These are phyloP conservation scores for Exidia glandulosa DNA, from an alignment of 768 basidiomycete species.

Conservation along the genomic window DNA sequence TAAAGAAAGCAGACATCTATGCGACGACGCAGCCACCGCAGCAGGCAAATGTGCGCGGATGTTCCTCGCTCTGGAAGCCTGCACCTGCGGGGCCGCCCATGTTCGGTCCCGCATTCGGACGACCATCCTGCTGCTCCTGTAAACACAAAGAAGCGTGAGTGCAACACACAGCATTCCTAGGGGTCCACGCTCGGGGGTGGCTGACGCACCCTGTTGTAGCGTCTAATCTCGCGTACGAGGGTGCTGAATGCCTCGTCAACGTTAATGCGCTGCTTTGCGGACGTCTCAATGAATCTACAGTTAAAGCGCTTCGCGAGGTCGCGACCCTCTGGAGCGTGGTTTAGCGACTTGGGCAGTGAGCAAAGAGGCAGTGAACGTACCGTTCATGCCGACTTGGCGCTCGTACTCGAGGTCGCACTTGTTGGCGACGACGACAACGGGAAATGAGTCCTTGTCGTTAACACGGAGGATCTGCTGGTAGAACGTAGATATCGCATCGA, in stretches of 20 bases:
- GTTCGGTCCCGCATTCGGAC: slow-evolving; percentile 35
- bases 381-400: slow-evolving; percentile 90
- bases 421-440: slow-evolving; percentile 92
- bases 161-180: not conserved
- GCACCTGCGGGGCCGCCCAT: slow-evolving; percentile 30
- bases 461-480: slow-evolving; percentile 93
- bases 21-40: slow-evolving; percentile 59
- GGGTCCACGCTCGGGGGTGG: not conserved
- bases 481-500: slow-evolving; percentile 94
- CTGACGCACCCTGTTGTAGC: slow-evolving; percentile 73
- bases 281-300: slow-evolving; percentile 92
- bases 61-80: slow-evolving; percentile 40
- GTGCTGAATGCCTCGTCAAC: slow-evolving; percentile 93
- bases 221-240: slow-evolving; percentile 87
- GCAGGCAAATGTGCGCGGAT: slow-evolving; percentile 34
- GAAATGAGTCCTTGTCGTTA: slow-evolving; percentile 92
- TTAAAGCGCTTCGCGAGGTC: slow-evolving; percentile 92
- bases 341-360: slow-evolving; percentile 10
- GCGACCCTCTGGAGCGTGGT: slow-evolving; percentile 65
- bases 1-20: no score
- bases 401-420: slow-evolving; percentile 95
- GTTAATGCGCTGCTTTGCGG: slow-evolving; percentile 92
- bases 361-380: slow-evolving; percentile 28
- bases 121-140: slow-evolving; percentile 70
- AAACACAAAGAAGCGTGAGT: not conserved